Base-by-base conservation (phyloP, 2,329 filamentous ascomycete species). In the Penicillium decumbens region DNA sequence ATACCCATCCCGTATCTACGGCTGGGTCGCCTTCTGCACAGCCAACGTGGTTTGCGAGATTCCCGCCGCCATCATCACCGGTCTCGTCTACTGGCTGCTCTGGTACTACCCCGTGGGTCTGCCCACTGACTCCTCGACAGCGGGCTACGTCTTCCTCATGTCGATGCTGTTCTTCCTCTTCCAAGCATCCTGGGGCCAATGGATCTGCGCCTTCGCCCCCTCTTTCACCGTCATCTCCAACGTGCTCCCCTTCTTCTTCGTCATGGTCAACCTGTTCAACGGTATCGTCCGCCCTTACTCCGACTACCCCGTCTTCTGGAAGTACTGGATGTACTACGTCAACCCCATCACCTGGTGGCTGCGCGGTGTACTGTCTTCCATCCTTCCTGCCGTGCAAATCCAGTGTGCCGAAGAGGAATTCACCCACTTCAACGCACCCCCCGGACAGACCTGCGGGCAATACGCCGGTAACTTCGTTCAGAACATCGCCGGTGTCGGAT, bases 141-240 rank as follows among this genome's bases (percentile, higher is more conserved):
- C 86, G 0, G 88, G 88, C 10, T 92, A 91, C 65, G 80, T 85
- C 13, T 92, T 87, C 72, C 71, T 92, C 24, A 90, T 93, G 85
- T 81, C 80, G 0, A 72, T 91, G 62, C 77, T 92, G 0, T 90
- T 90, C 72, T 89, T 83, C 74, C 68, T 91, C 6, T 91, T 90
- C 76, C 80, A 84, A 66, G 80, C 79, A 28, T 83, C 77, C 57
- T 91, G 84, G 87, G 89, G 86, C 18, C 88, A 90, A 65, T 92
- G 87, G 87, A 89, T 93, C 58, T 87, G 84, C 55, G 88, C 89
- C 0, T 90, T 90, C 67, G 86, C 88, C 0, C 87, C 88, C 0
- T 84, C 77, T 35, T 89, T 89, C 71, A 88, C 86, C 0, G 85
- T 89, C 55, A 89, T 91, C 56, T 82, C 82, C 38, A 89, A 91